phyloP scores from a whole-genome alignment of 129 eudicot genomes.

The Mikania micrantha region DNA sequence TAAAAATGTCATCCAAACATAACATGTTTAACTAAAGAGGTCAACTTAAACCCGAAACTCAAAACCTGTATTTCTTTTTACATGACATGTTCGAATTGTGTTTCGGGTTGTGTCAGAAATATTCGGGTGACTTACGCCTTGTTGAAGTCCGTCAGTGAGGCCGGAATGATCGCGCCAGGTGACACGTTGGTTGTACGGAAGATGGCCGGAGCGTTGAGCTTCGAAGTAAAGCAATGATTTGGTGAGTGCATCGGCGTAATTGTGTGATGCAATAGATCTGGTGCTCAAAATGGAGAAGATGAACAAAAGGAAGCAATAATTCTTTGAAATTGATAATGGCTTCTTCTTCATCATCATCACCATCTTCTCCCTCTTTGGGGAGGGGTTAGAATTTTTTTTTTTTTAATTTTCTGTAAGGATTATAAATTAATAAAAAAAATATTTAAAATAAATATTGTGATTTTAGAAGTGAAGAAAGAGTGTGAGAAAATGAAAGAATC shows the following conservation, averaged over 20 bases:
- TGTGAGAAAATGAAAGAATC: background rate
- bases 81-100: too few relatives aligned
- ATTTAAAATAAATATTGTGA: too few relatives aligned
- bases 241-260: constrained; percentile 67
- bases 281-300: constrained; percentile 15
- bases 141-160: constrained; percentile 76
- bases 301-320: constrained; percentile 21
- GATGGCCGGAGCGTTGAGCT: constrained; percentile 90
- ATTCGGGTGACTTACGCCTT: constrained; percentile 53
- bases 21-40: too few relatives aligned
- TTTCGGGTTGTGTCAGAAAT: too few relatives aligned
- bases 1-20: too few relatives aligned
- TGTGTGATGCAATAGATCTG: constrained; percentile 19
- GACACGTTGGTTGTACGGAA: constrained; percentile 85
- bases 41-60: too few relatives aligned
- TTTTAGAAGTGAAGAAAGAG: constrained; percentile 17
- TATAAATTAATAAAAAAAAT: too few relatives aligned
- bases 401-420: too few relatives aligned
- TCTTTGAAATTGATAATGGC: constrained; percentile 7
- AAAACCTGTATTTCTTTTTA: too few relatives aligned
- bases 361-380: background rate
- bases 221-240: constrained; percentile 81
- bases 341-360: background rate
- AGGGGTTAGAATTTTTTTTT: too few relatives aligned
- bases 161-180: constrained; percentile 87